Evolutionary conservation across 768 basidiomycete species (phyloP).

Genomic region (Lactarius tabidus): DNA sequence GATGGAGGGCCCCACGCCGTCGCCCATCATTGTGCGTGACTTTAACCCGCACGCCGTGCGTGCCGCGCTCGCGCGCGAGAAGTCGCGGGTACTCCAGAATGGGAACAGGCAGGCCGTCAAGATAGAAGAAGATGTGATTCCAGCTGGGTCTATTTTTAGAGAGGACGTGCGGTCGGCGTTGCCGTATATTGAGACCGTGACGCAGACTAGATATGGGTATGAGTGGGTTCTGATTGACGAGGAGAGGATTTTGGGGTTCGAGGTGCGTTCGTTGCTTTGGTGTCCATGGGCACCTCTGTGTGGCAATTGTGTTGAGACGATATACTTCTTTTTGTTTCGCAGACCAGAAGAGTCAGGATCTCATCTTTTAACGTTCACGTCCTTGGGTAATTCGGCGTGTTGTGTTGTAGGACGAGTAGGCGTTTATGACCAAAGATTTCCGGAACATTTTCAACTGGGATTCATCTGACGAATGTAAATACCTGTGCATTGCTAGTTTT

Average conservation of each 20-base stretch:
- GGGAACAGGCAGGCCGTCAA: slow-evolving; percentile 9
- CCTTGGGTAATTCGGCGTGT: slow-evolving; percentile 5
- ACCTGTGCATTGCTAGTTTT: neutral
- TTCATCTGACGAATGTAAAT: neutral
- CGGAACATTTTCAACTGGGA: neutral
- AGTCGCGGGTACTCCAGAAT: slow-evolving; percentile 7
- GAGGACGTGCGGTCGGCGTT: slow-evolving; percentile 25
- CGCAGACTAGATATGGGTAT: slow-evolving; percentile 21
- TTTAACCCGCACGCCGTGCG: slow-evolving; percentile 27
- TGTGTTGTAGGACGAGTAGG: too few species aligned
- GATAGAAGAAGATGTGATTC: slow-evolving; percentile 5
- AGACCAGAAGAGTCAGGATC: slow-evolving; percentile 16
- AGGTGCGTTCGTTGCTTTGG: slow-evolving; percentile 18
- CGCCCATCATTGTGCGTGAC: slow-evolving; percentile 27
- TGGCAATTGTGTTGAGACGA: too few species aligned
- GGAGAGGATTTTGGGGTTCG: slow-evolving; percentile 31
- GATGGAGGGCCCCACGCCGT: slow-evolving; percentile 1
- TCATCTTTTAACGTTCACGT: slow-evolving; percentile 20
- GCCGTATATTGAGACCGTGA: slow-evolving; percentile 29
- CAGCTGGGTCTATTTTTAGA: slow-evolving; percentile 20
- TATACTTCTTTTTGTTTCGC: neutral
- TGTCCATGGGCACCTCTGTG: neutral
- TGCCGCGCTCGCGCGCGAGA: slow-evolving; percentile 9
- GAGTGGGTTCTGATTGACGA: slow-evolving; percentile 32
- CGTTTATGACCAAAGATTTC: neutral